Evolutionary conservation across 306 rosid genomes (phyloP).

Genomic region (Dryas octopetala): DNA sequence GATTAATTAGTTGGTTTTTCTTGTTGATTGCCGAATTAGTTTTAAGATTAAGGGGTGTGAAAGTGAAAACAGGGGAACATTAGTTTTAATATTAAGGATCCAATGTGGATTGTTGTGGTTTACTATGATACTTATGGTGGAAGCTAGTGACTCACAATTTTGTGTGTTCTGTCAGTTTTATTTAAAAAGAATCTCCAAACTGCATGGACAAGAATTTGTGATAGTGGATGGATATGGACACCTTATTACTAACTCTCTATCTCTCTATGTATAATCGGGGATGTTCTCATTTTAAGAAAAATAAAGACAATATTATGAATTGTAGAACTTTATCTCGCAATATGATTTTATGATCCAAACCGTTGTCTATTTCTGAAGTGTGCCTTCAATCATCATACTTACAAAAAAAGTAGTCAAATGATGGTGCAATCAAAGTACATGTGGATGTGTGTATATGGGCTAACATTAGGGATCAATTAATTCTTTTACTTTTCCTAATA

Average conservation of each 20-base stretch:
- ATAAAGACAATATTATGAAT: too few species aligned
- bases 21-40: neutral
- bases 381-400: too few species aligned
- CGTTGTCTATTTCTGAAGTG: too few species aligned
- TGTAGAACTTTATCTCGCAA: too few species aligned
- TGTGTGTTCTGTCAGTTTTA: neutral
- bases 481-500: neutral
- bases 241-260: too few species aligned
- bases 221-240: neutral
- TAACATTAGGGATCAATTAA: neutral
- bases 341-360: too few species aligned
- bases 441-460: too few species aligned
- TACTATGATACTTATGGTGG: neutral
- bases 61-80: neutral
- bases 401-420: too few species aligned
- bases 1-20: neutral
- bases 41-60: neutral
- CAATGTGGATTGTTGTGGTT: neutral
- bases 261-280: too few species aligned
- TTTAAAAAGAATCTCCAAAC: neutral
- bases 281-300: too few species aligned
- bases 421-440: too few species aligned
- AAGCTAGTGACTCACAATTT: neutral
- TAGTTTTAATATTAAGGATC: neutral
- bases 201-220: neutral